Percentiles rank a stretch among this genome's conserved stretches.
phyloP scores from a whole-genome alignment of 257 asterid genomes.

The Linderniella brevidens region DNA sequence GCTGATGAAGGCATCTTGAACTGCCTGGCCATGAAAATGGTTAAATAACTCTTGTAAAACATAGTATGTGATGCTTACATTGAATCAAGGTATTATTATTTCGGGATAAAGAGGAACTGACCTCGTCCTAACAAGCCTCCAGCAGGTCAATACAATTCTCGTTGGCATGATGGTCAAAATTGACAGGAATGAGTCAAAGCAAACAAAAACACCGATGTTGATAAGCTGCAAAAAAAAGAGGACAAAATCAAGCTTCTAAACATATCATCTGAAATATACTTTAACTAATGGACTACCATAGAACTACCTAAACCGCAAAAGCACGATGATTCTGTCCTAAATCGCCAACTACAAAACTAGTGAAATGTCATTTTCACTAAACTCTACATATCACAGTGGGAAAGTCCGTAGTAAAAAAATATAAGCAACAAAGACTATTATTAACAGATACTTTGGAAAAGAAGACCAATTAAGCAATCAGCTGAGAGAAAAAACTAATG shows the following conservation, averaged over 20 bases:
- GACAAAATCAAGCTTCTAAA: too few species aligned
- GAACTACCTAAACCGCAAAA: background rate
- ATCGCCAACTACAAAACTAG: background rate
- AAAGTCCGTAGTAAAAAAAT: too few species aligned
- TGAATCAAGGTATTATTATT: background rate
- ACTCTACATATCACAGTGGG: too few species aligned
- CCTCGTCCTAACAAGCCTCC: slow-evolving; percentile 73
- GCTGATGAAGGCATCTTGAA: slow-evolving; percentile 75
- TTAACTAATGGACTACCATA: too few species aligned
- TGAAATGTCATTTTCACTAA: too few species aligned
- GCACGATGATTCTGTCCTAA: slow-evolving; percentile 1
- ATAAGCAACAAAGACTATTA: too few species aligned
- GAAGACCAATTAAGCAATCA: too few species aligned
- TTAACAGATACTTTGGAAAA: too few species aligned
- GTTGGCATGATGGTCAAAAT: slow-evolving; percentile 93
- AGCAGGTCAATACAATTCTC: slow-evolving; percentile 39
- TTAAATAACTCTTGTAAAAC: slow-evolving; percentile 27
- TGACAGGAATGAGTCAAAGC: slow-evolving; percentile 89
- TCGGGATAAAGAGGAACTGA: slow-evolving; percentile 13
- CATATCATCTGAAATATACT: too few species aligned
- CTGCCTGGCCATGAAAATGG: slow-evolving; percentile 91
- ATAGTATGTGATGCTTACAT: background rate
- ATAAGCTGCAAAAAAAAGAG: slow-evolving; percentile 55
- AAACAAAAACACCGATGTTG: slow-evolving; percentile 71
- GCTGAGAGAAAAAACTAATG: too few species aligned